Evolutionary conservation across 805 yeast species (phyloP), one percentile per base, ranked within the genome.

Genomic region (Metschnikowia lachancei): DNA sequence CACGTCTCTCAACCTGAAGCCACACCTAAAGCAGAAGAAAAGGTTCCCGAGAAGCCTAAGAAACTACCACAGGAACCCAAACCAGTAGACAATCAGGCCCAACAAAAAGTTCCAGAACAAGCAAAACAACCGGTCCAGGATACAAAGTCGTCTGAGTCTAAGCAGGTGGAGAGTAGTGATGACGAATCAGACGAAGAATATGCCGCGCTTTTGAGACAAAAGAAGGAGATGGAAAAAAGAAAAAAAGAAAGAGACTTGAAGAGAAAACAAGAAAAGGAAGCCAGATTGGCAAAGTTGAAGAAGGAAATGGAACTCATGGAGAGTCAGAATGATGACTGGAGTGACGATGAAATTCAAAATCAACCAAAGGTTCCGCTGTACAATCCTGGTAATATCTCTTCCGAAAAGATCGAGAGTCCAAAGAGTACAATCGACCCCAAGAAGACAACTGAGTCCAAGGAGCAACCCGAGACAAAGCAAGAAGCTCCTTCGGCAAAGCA

Each of bases 261-360:
- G 61, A 81, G 76, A 61, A 77, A 77, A 52, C 74, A 74, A 28
- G 83, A 78, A 8, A 82, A 78, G 56, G 87, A 81, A 51, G 84
- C 78, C 11, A 70, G 82, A 52, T 56, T 81, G 45, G 85, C 83
- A 2, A 73, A 75, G 51, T 63, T 83, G 43, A 80, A 76, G 55
- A 75, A 71, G 49, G 85, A 82, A 58, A 77, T 83, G 75, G 83
- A 75, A 34, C 66, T 62, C 42, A 60, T 59, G 43, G 64, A 66
- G 36, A 46, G 41, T 7, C 54, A 52, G 19, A 54, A 51, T 19
- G 56, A 58, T 9, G 56, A 41, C n/a, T 52, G 56, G 56, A 62
- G 63, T 32, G 66, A 65, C 16, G 76, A 72, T 10, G 76, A 72
- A 6, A 39, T 52, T 34, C 41, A 38, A 32, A 36, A 31, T n/a